Evolutionary conservation across 164 flowering plant species (phyloP).

Genomic region (Chimonanthus salicifolius): DNA sequence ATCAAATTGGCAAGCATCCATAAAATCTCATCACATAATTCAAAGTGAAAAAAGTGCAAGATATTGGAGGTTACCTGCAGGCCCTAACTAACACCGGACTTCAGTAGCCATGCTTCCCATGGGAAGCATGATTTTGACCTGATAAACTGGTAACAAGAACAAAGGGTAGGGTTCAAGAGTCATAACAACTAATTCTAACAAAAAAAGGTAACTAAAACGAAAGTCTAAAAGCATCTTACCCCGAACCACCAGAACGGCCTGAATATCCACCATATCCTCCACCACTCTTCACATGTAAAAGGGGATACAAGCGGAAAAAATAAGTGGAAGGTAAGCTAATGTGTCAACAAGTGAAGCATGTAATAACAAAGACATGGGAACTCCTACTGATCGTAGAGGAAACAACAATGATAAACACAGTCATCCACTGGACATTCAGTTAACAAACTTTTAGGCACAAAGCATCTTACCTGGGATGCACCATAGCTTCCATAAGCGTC

Average conservation of each 20-base stretch:
- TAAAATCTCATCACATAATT: conserved; percentile 11
- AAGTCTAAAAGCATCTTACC: conserved; percentile 2
- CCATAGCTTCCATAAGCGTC: conserved; percentile 69
- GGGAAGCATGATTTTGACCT: conserved; percentile 55
- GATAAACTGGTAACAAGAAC: conserved; percentile 57
- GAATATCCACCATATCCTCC: conserved; percentile 47
- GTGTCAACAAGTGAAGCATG: not conserved
- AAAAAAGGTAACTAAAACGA: not conserved
- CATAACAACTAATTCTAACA: not conserved
- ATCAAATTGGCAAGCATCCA: conserved; percentile 10
- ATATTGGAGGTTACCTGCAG: conserved; percentile 38
- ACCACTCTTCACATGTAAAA: conserved; percentile 23
- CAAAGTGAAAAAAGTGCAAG: conserved; percentile 12
- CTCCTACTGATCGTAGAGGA: not conserved
- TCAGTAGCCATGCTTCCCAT: conserved; percentile 69
- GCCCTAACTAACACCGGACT: conserved; percentile 19
- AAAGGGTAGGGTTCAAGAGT: conserved; percentile 10
- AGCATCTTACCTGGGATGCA: conserved; percentile 49
- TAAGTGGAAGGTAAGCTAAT: not conserved
- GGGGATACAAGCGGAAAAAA: not conserved
- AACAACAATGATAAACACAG: not conserved
- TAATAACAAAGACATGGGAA: not conserved
- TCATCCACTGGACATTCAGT: not conserved
- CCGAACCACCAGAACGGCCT: conserved; percentile 13
- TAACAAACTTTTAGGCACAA: not conserved